Conservation (phyloP, 2,329 filamentous ascomycete species). For the Monosporascus cannonballus region DNA sequence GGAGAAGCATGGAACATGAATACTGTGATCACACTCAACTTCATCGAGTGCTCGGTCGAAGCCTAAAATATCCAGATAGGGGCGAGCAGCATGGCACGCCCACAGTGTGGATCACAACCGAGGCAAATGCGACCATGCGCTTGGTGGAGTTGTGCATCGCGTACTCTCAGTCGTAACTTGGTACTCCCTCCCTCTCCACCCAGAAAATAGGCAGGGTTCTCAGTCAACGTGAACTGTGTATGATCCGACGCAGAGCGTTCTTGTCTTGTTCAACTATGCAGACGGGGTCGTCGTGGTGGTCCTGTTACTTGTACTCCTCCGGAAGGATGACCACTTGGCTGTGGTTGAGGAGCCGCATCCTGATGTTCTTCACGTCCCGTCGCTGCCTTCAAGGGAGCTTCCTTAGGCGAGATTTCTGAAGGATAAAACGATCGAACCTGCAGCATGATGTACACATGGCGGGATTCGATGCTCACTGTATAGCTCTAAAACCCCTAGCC, state of each 20-base stretch:
- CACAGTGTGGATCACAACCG: conserved; percentile 13
- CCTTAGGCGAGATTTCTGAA: conserved; percentile 16
- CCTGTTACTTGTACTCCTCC: conserved; percentile 11
- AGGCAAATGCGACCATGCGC: conserved; percentile 18
- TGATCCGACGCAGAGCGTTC: conserved; percentile 6
- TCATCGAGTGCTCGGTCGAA: conserved; percentile 8
- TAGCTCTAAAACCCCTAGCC: conserved; percentile 9
- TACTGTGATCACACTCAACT: conserved; percentile 24
- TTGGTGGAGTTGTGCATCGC: conserved; percentile 10
- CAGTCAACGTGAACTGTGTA: conserved; percentile 8
- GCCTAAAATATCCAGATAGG: conserved; percentile 27
- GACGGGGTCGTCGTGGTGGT: conserved; percentile 18
- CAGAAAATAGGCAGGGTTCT: conserved; percentile 10
- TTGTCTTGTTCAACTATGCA: conserved; percentile 4
- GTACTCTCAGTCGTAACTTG: background rate
- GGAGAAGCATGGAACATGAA: conserved; percentile 19
- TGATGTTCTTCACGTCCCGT: conserved; percentile 19
- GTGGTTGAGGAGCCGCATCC: conserved; percentile 17
- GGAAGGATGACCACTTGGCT: conserved; percentile 3
- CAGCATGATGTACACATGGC: background rate
- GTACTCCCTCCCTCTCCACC: background rate
- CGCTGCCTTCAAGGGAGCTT: conserved; percentile 9
- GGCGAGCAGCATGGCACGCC: conserved; percentile 24
- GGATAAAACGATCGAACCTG: conserved; percentile 18
- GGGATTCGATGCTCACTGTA: conserved; percentile 18